A percentile compares a stretch with the other conserved stretches of the same genome.
phyloP scores from a whole-genome alignment of 78 protist species.

The Carpediemonas membranifera region DNA sequence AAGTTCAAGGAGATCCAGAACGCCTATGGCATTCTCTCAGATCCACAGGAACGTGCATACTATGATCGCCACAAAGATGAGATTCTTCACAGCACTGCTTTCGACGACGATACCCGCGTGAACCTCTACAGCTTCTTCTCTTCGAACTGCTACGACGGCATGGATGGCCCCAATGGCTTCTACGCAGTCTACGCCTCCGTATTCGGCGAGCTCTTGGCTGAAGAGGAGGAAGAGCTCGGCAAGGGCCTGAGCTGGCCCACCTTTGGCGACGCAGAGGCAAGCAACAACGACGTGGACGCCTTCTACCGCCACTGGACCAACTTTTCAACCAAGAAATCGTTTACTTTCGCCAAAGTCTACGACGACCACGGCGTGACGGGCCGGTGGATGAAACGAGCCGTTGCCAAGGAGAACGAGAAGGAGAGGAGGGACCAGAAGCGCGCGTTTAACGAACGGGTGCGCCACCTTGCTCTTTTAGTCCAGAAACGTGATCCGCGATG shows the following conservation, averaged over 20 bases:
- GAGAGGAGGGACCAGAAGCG: conserved; percentile 25
- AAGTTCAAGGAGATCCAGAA: conserved; percentile 54
- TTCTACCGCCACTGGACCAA: conserved; percentile 52
- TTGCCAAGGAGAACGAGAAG: conserved; percentile 63
- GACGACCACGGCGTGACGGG: conserved; percentile 48
- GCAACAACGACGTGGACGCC: conserved; percentile 12
- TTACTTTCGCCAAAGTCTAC: conserved; percentile 46
- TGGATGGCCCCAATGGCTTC: conserved; percentile 33
- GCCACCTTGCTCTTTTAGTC: conserved; percentile 36
- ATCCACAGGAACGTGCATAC: conserved; percentile 10
- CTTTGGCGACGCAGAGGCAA: conserved; percentile 35
- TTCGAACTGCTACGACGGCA: conserved; percentile 25
- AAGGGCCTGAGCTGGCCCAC: conserved; percentile 18
- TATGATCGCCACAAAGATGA: background rate
- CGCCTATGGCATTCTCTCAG: conserved; percentile 25
- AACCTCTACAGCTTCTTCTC: conserved; percentile 21
- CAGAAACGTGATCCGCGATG: conserved; percentile 44
- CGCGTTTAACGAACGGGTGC: conserved; percentile 28
- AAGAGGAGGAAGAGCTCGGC: conserved; percentile 17
- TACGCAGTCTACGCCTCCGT: conserved; percentile 33
- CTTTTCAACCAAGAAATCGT: conserved; percentile 41
- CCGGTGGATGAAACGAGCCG: conserved; percentile 41
- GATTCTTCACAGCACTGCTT: background rate
- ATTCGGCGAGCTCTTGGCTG: conserved; percentile 36
- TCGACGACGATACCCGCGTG: background rate